Conservation (phyloP, 176 grass and related monocot genomes). For the Musa troglodytarum region DNA sequence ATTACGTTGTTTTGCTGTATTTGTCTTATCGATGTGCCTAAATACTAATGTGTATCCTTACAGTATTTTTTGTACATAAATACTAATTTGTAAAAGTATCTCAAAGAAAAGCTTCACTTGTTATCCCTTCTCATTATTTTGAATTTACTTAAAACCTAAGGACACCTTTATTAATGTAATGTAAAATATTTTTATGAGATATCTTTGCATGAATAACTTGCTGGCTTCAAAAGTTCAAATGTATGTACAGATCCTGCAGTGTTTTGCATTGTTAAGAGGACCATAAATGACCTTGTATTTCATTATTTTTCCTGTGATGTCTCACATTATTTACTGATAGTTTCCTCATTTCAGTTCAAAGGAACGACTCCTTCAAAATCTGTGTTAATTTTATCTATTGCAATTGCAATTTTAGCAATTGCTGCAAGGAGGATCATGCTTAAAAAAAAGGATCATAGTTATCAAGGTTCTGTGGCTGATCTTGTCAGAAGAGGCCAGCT, state of each 20-base stretch:
- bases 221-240: too few relatives aligned
- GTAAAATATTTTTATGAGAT: too few relatives aligned
- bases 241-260: background rate
- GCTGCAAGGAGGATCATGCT: slow-evolving; percentile 40
- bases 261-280: background rate
- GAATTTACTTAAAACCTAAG: too few relatives aligned
- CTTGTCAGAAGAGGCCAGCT: slow-evolving; percentile 90
- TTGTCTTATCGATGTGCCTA: too few relatives aligned
- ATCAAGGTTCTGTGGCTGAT: slow-evolving; percentile 80
- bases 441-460: slow-evolving; percentile 34
- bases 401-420: slow-evolving; percentile 46
- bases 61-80: too few relatives aligned
- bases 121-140: too few relatives aligned
- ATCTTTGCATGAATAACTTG: too few relatives aligned
- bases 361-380: slow-evolving; percentile 37
- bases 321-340: background rate
- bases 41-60: too few relatives aligned
- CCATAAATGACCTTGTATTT: background rate
- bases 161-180: too few relatives aligned
- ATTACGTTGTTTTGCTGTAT: too few relatives aligned
- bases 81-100: too few relatives aligned
- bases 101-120: too few relatives aligned
- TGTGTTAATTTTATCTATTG: slow-evolving; percentile 39
- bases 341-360: slow-evolving; percentile 40
- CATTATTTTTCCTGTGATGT: background rate